A percentile compares a stretch with the other conserved stretches of the same genome.
Conservation (phyloP, 768 basidiomycete species). For the Macrolepiota dolichaula region DNA sequence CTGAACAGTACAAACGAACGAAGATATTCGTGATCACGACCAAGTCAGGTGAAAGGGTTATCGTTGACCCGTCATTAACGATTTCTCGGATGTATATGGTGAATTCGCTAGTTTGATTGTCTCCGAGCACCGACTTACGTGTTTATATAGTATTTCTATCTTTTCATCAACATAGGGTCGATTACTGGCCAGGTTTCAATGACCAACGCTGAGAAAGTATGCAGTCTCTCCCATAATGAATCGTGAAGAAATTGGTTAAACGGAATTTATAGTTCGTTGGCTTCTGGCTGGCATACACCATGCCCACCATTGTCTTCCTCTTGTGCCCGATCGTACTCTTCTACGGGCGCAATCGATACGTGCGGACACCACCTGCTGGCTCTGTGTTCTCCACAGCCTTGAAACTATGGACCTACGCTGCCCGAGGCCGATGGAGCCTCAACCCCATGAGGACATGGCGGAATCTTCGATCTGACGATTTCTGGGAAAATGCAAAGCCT, state of each 20-base stretch:
- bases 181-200: conserved; percentile 62
- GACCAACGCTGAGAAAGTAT: conserved; percentile 63
- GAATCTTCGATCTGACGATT: conserved; percentile 52
- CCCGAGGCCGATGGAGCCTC: conserved; percentile 47
- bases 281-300: conserved; percentile 60
- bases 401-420: conserved; percentile 38
- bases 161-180: conserved; percentile 68
- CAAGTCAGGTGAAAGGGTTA: conserved; percentile 61
- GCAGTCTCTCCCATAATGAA: neutral
- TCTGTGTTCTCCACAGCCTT: conserved; percentile 55
- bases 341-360: conserved; percentile 52
- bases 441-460: conserved; percentile 48
- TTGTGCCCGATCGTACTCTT: conserved; percentile 59
- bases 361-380: conserved; percentile 55
- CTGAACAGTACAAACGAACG: conserved; percentile 67
- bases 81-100: conserved; percentile 74
- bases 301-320: conserved; percentile 60
- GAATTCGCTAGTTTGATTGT: conserved; percentile 10
- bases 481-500: conserved; percentile 75
- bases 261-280: conserved; percentile 52
- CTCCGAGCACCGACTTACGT: neutral
- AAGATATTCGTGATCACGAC: conserved; percentile 49
- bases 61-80: conserved; percentile 71
- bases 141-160: conserved; percentile 47
- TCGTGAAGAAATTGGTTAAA: conserved; percentile 34